Evolutionary conservation across 139 green algal genomes (phyloP), one percentile per base, ranked within the genome.

Genomic region (Picochlorum sp.): DNA sequence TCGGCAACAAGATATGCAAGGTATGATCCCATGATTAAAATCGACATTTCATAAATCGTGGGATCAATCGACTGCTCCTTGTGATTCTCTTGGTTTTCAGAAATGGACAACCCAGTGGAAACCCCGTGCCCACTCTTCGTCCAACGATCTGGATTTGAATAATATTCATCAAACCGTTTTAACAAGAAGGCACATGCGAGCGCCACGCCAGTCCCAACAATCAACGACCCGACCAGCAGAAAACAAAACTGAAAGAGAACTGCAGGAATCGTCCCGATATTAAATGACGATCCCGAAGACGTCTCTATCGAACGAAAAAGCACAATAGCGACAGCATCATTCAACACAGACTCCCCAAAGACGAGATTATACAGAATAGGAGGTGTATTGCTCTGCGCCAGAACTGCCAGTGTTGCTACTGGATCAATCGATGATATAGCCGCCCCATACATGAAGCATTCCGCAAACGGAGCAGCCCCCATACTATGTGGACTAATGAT

Each of bases 301-400:
- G 70, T 45, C 24, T 54, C 9, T 21, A 90, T 68, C 14, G 84
- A 77, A 45, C 71, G 62, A 60, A 90, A 91, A 3, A 91, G 69
- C 44, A 91, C 82, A 60, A 91, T 88, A 41, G 84, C 77, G 14
- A 85, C 76, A 34, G 84, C 84, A 68, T 91, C 84, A 66, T 91
- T 91, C 2, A 91, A 66, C 38, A 91, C 83, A 51, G 57, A 78
- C 68, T 91, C 84, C 1, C 84, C 70, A 57, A 76, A 79, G 1
- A 80, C 62, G 14, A 79, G 34, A 66, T 74, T 73, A 62, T 73
- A 76, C 2, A 79, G 66, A 47, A 79, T 28, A 9, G 66, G 58
- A 11, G 77, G 73, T 23, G 74, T 44, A 34, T 81, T 62, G 3
- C 57, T 41, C 31, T 66, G 60, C 4, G 34, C 14, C n/a, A 84